Evolutionary conservation across 345 rosid species (phyloP), one percentile per base, ranked within the genome.

Genomic region (Eucalyptus pauciflora): DNA sequence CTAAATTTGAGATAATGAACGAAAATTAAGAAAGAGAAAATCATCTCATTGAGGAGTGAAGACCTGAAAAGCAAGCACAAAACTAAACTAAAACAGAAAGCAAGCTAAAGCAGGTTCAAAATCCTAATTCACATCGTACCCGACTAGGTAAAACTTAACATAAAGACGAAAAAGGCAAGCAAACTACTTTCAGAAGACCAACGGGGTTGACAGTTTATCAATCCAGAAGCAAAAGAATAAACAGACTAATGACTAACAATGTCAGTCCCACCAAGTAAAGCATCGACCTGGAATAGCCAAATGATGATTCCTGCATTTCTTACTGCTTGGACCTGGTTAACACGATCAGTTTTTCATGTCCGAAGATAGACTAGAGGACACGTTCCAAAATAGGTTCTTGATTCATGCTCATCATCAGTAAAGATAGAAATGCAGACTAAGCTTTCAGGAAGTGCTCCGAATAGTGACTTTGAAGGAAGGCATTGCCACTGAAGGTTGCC

Each of bases 1-100:
- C 96, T 95, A 89, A 37, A 10, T 43, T 76, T 41, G 48, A 37
- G 27, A 76, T 41, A 76, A 76, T 41, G 85, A 76, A 76, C 27
- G 45, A 41, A 76, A 76, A 20, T 76, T 41, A 76, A 76, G 85
- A 76, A 64, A 64, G 48, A 76, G 85, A 41, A 20, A 22, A 76
- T 76, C 29, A 22, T 76, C 85, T 76, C 85, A 41, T 41, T 41
- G 48, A 76, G 48, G 29, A 76, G 48, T 20, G 48, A 41, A 76
- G 48, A 37, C 85, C 85, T 41, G 46, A 76, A 76, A 76, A 76
- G 85, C 48, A 41, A 76, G 83, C 83, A 76, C 48, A 41, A 76
- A 37, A 41, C 48, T 41, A 41, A 37, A 13, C 48, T 76, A 41
- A 20, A 41, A 76, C 48, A 76, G 85, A 76, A 76, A 41, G 29